Evolutionary conservation across 805 yeast genomes (phyloP).

Genomic region (Ogataea methanolica): DNA sequence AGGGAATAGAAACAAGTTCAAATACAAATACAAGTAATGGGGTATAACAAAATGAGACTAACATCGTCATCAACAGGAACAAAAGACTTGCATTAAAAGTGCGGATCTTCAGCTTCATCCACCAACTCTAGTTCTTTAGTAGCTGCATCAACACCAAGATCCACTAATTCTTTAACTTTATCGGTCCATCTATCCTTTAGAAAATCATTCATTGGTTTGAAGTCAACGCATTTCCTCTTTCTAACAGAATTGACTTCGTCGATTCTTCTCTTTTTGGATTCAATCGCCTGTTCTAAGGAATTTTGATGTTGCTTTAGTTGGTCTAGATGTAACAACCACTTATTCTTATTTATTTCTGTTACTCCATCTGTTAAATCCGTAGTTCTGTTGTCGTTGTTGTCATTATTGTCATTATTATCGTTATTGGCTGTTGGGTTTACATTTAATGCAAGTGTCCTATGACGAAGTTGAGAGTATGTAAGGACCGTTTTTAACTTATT

Average conservation of each 20-base stretch:
- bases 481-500: slow-evolving; percentile 32
- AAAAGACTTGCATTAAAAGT: too few species aligned
- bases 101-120: not conserved
- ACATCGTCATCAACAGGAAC: too few species aligned
- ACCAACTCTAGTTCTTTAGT: slow-evolving; percentile 14
- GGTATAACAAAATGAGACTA: too few species aligned
- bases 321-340: slow-evolving; percentile 35
- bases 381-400: not conserved
- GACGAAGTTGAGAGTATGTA: slow-evolving; percentile 36
- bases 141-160: slow-evolving; percentile 33
- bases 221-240: slow-evolving; percentile 38
- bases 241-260: slow-evolving; percentile 41
- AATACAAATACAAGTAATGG: too few species aligned
- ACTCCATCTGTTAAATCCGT: not conserved
- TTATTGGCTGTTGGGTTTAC: slow-evolving; percentile 1
- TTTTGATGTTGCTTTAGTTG: slow-evolving; percentile 27
- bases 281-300: slow-evolving; percentile 25
- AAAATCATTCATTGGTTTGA: slow-evolving; percentile 40
- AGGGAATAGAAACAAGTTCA: too few species aligned
- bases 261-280: slow-evolving; percentile 35
- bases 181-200: slow-evolving; percentile 48
- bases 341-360: slow-evolving; percentile 22
- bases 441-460: slow-evolving; percentile 32
- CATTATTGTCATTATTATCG: not conserved
- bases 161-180: slow-evolving; percentile 36